Conservation (phyloP, 2,329 filamentous ascomycete genomes). For the Chrysosporium queenslandicum region DNA sequence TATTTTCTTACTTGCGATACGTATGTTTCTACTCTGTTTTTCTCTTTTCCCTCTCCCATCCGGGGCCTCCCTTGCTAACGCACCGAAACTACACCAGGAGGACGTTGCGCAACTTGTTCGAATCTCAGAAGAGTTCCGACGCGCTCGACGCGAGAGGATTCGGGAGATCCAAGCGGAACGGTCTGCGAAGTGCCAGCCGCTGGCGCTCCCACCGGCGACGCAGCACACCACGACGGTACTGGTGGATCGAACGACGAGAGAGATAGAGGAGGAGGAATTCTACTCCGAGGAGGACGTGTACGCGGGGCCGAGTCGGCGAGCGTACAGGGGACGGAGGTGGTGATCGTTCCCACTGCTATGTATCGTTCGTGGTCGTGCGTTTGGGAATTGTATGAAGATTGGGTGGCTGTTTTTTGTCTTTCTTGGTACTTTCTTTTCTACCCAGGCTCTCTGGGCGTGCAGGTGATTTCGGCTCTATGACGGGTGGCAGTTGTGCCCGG, state of each 20-base stretch:
- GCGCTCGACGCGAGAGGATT: slow-evolving; percentile 49
- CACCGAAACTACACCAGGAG: slow-evolving; percentile 58
- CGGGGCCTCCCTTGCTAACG: neutral
- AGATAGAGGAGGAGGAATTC: slow-evolving; percentile 1
- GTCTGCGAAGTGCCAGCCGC: neutral
- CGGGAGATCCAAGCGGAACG: slow-evolving; percentile 48
- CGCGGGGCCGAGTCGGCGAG: neutral
- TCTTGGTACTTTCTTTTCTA: too few species aligned
- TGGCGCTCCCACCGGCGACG: neutral
- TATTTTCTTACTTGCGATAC: slow-evolving; percentile 80
- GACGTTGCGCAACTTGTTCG: slow-evolving; percentile 78
- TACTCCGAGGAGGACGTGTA: neutral
- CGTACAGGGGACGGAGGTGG: neutral
- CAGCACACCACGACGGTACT: slow-evolving; percentile 1
- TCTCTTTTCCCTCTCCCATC: neutral
- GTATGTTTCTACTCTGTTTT: slow-evolving; percentile 47
- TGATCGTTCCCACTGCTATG: neutral
- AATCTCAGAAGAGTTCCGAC: slow-evolving; percentile 70
- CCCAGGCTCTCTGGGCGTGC: too few species aligned
- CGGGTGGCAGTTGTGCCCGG: too few species aligned
- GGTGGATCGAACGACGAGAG: slow-evolving; percentile 4
- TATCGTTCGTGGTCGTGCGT: too few species aligned
- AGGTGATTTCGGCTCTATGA: too few species aligned
- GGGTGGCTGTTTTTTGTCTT: too few species aligned
- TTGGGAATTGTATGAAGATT: neutral